These are phyloP conservation scores for Colletotrichum magnum DNA, from an alignment of 2,329 filamentous ascomycete genomes.

Conservation along the genomic window DNA sequence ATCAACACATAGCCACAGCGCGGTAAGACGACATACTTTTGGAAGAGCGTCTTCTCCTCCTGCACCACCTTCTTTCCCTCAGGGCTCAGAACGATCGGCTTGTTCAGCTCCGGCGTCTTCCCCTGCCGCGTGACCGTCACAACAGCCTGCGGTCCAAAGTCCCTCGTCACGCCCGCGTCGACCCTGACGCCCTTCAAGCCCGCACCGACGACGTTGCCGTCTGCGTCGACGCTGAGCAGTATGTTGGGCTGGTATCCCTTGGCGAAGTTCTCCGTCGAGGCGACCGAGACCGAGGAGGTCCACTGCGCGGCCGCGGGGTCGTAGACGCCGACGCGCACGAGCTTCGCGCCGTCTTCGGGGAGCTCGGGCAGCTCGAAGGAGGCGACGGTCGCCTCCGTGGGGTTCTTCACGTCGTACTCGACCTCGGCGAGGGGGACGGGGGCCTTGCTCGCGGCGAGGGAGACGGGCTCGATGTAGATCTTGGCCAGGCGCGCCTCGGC, in stretches of 20 bases:
- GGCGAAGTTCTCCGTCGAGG: conserved; percentile 69
- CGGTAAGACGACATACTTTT: conserved; percentile 67
- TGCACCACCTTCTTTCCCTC: conserved; percentile 71
- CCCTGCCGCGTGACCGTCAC: conserved; percentile 64
- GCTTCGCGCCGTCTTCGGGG: conserved; percentile 54
- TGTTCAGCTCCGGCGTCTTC: conserved; percentile 72
- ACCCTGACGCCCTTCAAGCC: conserved; percentile 69
- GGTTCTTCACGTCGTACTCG: conserved; percentile 64
- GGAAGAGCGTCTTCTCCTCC: conserved; percentile 75
- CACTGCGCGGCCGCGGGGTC: conserved; percentile 62
- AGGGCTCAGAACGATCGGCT: conserved; percentile 72
- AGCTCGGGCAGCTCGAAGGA: conserved; percentile 72
- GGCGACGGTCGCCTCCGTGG: conserved; percentile 61
- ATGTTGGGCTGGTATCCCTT: conserved; percentile 74
- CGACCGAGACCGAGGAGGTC: conserved; percentile 69
- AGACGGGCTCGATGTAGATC: conserved; percentile 69
- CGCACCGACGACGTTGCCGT: conserved; percentile 63
- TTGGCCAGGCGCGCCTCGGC: conserved; percentile 61
- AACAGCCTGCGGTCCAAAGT: conserved; percentile 73
- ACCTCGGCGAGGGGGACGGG: conserved; percentile 69
- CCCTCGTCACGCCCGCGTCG: conserved; percentile 75
- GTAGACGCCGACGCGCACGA: conserved; percentile 72
- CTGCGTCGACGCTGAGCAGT: conserved; percentile 63
- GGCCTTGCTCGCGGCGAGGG: conserved; percentile 47
- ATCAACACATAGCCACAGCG: conserved; percentile 13